Evolutionary conservation across 495 filamentous ascomycete genomes (phyloP).

Genomic region (Hamigera avellanea): DNA sequence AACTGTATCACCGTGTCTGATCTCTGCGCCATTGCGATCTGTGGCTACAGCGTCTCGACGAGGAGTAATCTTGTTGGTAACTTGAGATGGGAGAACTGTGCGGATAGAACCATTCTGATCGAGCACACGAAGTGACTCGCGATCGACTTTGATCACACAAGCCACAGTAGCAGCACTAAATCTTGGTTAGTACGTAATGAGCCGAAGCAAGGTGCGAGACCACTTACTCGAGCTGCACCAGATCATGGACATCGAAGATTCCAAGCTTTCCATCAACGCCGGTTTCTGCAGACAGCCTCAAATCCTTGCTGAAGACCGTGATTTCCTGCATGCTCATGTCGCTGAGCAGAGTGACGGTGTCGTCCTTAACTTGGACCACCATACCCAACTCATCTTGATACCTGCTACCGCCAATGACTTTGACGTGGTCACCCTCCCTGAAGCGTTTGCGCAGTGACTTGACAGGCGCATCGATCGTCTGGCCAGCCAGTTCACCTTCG

Average conservation of each 20-base stretch:
- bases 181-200: constrained; percentile 18
- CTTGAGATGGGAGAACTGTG: constrained; percentile 77
- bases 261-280: constrained; percentile 67
- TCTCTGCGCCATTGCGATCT: constrained; percentile 87
- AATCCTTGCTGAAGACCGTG: constrained; percentile 95
- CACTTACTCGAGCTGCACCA: constrained; percentile 83
- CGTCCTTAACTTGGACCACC: constrained; percentile 85
- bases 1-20: constrained; percentile 81
- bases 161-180: constrained; percentile 70
- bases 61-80: constrained; percentile 72
- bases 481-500: constrained; percentile 70
- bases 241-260: constrained; percentile 81
- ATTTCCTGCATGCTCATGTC: constrained; percentile 88
- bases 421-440: constrained; percentile 91
- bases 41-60: constrained; percentile 79
- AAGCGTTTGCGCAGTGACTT: constrained; percentile 92
- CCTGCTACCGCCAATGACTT: constrained; percentile 90
- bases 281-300: constrained; percentile 84
- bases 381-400: constrained; percentile 92
- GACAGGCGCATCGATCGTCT: constrained; percentile 82
- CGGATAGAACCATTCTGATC: constrained; percentile 81
- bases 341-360: constrained; percentile 81
- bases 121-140: constrained; percentile 78
- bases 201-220: background rate
- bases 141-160: constrained; percentile 88